Evolutionary conservation across 352 stramenopile species (phyloP), one percentile per base, ranked within the genome.

Genomic region (Phytophthora ohioensis): DNA sequence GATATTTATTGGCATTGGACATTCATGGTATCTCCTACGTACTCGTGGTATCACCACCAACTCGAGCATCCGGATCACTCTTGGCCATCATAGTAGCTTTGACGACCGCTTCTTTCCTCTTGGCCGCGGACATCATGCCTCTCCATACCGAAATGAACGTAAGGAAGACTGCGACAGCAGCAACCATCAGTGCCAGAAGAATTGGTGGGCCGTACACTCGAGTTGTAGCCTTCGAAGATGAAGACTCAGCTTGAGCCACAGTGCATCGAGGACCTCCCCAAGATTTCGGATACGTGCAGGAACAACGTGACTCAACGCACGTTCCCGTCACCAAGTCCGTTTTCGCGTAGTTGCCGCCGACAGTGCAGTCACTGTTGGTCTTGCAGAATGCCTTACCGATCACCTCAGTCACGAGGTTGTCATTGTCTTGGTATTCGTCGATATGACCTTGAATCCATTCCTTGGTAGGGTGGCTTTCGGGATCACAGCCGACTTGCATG

Each of bases 211-310:
- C 73, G 35, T 80, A 80, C 53, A 81, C 66, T 34, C 69, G 69
- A 11, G 70, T 75, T 5, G 70, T 52, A 5, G 38, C 51, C 39
- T 78, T 69, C 3, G 58, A 60, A 7, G 56, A 76, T 3, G 57
- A 64, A 0, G 67, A 71, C 6, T 82, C 73, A 11, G 57, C 53
- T 2, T 64, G 52, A 17, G 73, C 69, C n/a, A 82, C 75, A 13
- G 81, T 90, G 39, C 84, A 91, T 0, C 84, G 84, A 38, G 84
- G 84, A 36, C 84, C 84, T 7, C 57, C 73, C 84, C 84, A 92
- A 0, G 76, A 80, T 5, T 67, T 57, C 13, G 75, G 69, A 55
- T 76, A 76, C 17, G 63, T 73, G 61, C 85, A 92, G 5, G 73
- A 57, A 27, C 85, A 92, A 5, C 85, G 75, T 6, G 64, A 71